Evolutionary conservation across 805 yeast genomes (phyloP).

Genomic region (Candida succiphila): DNA sequence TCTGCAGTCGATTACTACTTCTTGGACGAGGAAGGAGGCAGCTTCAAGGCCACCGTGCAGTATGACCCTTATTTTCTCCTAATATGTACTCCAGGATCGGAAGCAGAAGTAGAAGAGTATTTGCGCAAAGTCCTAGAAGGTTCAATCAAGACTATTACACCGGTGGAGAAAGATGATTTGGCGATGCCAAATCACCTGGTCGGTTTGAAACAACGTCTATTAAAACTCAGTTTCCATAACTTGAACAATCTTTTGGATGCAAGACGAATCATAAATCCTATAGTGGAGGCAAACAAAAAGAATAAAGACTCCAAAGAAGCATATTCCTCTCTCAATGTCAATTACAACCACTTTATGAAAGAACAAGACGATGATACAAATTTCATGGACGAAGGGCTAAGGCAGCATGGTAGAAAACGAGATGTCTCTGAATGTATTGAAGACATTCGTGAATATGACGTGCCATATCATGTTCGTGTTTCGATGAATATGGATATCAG

Average conservation of each 20-base stretch:
- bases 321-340: constrained; percentile 45
- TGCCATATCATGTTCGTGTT: constrained; percentile 92
- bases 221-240: constrained; percentile 68
- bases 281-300: constrained; percentile 56
- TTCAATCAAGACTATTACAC: constrained; percentile 42
- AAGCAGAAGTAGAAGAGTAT: constrained; percentile 79
- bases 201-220: constrained; percentile 56
- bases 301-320: constrained; percentile 56
- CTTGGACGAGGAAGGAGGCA: constrained; percentile 93
- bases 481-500: constrained; percentile 83
- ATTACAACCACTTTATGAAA: constrained; percentile 20
- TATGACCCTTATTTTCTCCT: constrained; percentile 85
- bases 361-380: constrained; percentile 20
- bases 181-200: constrained; percentile 76
- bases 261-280: constrained; percentile 57
- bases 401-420: background rate
- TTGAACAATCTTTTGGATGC: constrained; percentile 67
- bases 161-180: constrained; percentile 70
- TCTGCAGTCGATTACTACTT: constrained; percentile 94
- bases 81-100: constrained; percentile 48
- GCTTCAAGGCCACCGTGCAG: constrained; percentile 75
- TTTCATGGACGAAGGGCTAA: constrained; percentile 13
- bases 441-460: constrained; percentile 90
- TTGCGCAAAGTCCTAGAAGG: constrained; percentile 59
- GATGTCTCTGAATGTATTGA: constrained; percentile 52